Conservation (phyloP, 306 rosid genomes). For the Lotus japonicus region DNA sequence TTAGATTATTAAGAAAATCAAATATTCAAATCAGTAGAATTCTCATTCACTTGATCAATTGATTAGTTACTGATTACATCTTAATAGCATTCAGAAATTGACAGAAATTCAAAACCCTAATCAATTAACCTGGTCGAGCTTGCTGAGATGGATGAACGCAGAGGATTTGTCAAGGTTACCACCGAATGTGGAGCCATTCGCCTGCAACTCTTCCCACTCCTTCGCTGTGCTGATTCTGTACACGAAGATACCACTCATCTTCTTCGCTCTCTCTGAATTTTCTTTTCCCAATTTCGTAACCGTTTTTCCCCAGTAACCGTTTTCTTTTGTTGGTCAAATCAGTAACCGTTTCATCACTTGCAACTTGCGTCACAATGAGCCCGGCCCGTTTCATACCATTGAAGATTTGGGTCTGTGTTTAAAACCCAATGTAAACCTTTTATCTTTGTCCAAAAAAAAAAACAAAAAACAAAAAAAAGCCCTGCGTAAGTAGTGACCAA, state of each 20-base stretch:
- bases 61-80: too few species aligned
- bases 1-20: too few species aligned
- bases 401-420: neutral
- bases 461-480: too few species aligned
- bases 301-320: neutral
- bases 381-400: constrained; percentile 12
- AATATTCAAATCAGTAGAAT: too few species aligned
- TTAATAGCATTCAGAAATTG: too few species aligned
- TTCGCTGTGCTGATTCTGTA: constrained; percentile 54
- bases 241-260: constrained; percentile 53
- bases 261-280: neutral
- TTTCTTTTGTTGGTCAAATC: neutral
- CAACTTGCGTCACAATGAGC: neutral
- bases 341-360: too few species aligned
- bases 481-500: neutral
- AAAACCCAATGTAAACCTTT: neutral
- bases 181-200: constrained; percentile 40
- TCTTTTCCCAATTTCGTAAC: neutral
- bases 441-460: too few species aligned
- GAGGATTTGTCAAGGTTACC: constrained; percentile 64
- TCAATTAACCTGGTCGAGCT: constrained; percentile 56
- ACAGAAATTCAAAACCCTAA: too few species aligned
- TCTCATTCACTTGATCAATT: too few species aligned
- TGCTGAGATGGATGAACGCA: constrained; percentile 80
- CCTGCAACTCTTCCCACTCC: constrained; percentile 75